Evolutionary conservation across 2,329 filamentous ascomycete species (phyloP).

Genomic region (Epichloe brachyelytri): DNA sequence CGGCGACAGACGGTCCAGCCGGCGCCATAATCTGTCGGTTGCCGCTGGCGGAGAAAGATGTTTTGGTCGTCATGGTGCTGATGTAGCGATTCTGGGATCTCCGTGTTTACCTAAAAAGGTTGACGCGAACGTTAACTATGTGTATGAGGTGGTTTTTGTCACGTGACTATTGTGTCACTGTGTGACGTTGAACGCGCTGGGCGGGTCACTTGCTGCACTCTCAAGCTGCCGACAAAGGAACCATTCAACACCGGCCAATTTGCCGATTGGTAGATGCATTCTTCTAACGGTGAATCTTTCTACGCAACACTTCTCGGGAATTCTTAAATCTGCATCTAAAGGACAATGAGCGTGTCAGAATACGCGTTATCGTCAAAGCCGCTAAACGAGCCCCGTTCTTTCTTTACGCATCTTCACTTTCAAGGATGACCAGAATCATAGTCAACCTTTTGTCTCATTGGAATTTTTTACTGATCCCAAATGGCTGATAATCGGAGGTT

Average conservation of each 20-base stretch:
- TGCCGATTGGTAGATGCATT: no score
- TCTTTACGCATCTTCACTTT: no score
- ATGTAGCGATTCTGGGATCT: no score
- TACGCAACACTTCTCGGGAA: not conserved
- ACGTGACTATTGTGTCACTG: no score
- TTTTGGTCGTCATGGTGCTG: not conserved
- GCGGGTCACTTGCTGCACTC: no score
- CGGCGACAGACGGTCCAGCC: constrained; percentile 53
- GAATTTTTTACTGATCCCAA: constrained; percentile 19
- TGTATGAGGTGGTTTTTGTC: no score
- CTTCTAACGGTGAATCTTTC: no score
- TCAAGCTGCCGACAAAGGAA: no score
- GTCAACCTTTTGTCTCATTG: constrained; percentile 14
- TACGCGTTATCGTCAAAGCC: not conserved
- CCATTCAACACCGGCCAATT: no score
- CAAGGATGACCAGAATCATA: constrained; percentile 10
- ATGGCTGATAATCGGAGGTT: constrained; percentile 25
- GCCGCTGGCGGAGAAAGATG: constrained; percentile 44
- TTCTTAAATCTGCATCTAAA: not conserved
- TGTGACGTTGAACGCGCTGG: no score
- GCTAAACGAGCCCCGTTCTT: not conserved
- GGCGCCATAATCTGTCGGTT: constrained; percentile 45
- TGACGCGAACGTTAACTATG: no score
- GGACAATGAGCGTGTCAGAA: not conserved
- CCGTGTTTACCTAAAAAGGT: no score